These are phyloP conservation scores for Cyathus striatus DNA, from an alignment of 768 basidiomycete genomes.

Conservation along the genomic window DNA sequence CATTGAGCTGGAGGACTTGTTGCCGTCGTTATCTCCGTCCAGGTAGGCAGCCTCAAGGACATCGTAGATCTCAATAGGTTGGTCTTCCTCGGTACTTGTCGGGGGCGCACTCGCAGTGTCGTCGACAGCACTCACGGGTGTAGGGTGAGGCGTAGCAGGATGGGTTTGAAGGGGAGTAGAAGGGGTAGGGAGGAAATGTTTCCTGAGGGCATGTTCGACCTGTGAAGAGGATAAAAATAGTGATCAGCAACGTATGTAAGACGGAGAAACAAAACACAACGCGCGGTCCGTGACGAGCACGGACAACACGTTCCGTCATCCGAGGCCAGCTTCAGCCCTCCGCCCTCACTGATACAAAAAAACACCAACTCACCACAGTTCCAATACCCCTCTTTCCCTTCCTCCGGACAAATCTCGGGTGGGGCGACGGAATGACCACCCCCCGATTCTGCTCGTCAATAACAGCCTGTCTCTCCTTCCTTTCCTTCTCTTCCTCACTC, in stretches of 20 bases:
- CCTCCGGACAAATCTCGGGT: constrained; percentile 35
- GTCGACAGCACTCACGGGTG: constrained; percentile 12
- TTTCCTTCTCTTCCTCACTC: constrained; percentile 20
- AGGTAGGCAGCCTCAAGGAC: constrained; percentile 74
- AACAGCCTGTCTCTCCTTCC: constrained; percentile 35
- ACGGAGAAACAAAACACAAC: constrained; percentile 3
- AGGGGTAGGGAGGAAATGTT: too few relatives aligned
- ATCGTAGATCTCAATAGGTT: constrained; percentile 65
- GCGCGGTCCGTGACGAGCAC: too few relatives aligned
- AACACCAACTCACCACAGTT: too few relatives aligned
- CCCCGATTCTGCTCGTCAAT: constrained; percentile 40
- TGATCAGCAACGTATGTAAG: constrained; percentile 10
- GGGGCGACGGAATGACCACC: constrained; percentile 49
- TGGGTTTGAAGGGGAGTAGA: constrained; percentile 27
- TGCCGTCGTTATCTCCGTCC: constrained; percentile 41
- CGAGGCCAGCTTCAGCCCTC: too few relatives aligned
- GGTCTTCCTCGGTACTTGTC: too few relatives aligned
- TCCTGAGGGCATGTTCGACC: too few relatives aligned
- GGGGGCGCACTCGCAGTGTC: constrained; percentile 27
- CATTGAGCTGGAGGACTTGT: not conserved
- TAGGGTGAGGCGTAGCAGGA: constrained; percentile 19
- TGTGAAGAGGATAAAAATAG: constrained; percentile 12
- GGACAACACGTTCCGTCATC: too few relatives aligned
- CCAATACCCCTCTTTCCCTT: constrained; percentile 11
- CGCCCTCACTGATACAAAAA: too few relatives aligned